Conservation (phyloP, 1,139 yeast species). For the Suhomyces bokatorum region DNA sequence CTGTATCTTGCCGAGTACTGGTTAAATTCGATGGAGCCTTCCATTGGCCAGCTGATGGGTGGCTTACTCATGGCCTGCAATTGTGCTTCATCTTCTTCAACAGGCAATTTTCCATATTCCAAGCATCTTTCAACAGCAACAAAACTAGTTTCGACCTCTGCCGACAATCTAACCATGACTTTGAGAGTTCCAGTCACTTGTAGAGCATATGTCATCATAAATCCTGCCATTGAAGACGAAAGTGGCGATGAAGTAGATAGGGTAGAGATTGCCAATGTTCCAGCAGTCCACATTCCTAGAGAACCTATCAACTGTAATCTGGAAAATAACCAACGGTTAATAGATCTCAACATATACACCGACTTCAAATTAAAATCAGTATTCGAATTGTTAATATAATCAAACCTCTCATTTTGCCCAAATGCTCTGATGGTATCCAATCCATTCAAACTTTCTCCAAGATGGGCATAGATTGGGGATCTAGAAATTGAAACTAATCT, state of each 20-base stretch:
- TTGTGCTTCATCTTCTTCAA: conserved; percentile 50
- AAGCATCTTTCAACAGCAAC: conserved; percentile 76
- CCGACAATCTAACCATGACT: conserved; percentile 64
- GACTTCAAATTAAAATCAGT: conserved; percentile 66
- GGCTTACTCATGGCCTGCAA: conserved; percentile 25
- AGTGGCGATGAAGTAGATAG: conserved; percentile 33
- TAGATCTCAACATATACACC: conserved; percentile 53
- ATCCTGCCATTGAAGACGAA: conserved; percentile 70
- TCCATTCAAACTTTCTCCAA: conserved; percentile 63
- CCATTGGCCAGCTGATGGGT: conserved; percentile 68
- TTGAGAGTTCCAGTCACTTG: conserved; percentile 61
- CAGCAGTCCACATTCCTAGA: conserved; percentile 58
- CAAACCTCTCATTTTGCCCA: conserved; percentile 53
- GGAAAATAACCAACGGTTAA: conserved; percentile 72
- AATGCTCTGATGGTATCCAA: conserved; percentile 62
- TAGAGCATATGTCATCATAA: conserved; percentile 70
- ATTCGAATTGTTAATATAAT: conserved; percentile 54
- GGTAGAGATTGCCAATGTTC: conserved; percentile 48
- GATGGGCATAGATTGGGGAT: conserved; percentile 64
- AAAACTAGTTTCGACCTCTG: conserved; percentile 71
- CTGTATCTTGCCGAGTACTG: conserved; percentile 84
- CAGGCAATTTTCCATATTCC: conserved; percentile 64
- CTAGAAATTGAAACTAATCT: conserved; percentile 34
- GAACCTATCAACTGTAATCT: conserved; percentile 73
- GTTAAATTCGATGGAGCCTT: conserved; percentile 70